Conservation (phyloP, 2,329 filamentous ascomycete genomes). For the Aspergillus hortae region DNA sequence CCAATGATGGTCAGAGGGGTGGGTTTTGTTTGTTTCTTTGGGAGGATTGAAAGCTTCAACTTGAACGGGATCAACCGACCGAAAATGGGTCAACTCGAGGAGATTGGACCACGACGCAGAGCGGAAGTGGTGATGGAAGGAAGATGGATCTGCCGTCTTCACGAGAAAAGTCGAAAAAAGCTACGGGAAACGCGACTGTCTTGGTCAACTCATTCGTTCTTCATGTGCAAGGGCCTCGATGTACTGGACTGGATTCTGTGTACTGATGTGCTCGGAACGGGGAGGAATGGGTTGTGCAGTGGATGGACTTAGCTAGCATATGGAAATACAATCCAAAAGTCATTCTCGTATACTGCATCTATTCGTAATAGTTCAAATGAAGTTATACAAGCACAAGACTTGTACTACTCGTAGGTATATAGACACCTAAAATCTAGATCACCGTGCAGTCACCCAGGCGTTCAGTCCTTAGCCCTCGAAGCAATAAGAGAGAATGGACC, state of each 20-base stretch:
- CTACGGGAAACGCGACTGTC: conserved; percentile 14
- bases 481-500: no score
- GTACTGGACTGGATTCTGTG: conserved; percentile 22
- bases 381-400: not conserved
- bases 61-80: not conserved
- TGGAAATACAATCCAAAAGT: conserved; percentile 13
- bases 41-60: conserved; percentile 11
- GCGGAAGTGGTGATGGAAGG: conserved; percentile 1
- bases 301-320: conserved; percentile 5
- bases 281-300: conserved; percentile 11
- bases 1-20: conserved; percentile 8
- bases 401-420: no score
- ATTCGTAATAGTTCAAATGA: not conserved
- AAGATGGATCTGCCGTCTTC: not conserved
- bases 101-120: conserved; percentile 7
- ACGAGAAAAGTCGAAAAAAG: conserved; percentile 13
- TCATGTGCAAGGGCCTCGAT: conserved; percentile 7
- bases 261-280: conserved; percentile 22
- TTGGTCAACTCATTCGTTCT: conserved; percentile 12
- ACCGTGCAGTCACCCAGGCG: no score
- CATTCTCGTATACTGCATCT: conserved; percentile 11
- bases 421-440: no score
- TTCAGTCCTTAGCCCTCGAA: no score
- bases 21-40: conserved; percentile 6
- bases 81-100: not conserved